Percentiles rank a stretch among this genome's conserved stretches.
phyloP scores from a whole-genome alignment of 2,329 filamentous ascomycete species.

The Pseudogymnoascus sp. region DNA sequence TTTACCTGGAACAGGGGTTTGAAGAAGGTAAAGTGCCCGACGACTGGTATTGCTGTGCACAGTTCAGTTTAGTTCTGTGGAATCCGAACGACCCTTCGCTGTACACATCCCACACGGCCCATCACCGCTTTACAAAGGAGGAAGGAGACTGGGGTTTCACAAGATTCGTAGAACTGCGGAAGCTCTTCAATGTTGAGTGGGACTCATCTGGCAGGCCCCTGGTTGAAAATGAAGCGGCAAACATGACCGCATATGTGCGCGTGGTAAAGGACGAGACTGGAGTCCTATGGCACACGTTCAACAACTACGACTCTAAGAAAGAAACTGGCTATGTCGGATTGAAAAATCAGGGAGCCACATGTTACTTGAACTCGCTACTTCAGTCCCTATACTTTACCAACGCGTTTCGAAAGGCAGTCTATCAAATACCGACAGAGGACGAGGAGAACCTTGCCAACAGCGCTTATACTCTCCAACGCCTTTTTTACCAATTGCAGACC shows the following conservation, averaged over 20 bases:
- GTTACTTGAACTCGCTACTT: slow-evolving; percentile 76
- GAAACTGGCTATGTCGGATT: slow-evolving; percentile 95
- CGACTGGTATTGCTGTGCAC: slow-evolving; percentile 93
- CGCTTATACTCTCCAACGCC: slow-evolving; percentile 82
- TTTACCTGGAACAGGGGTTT: slow-evolving; percentile 94
- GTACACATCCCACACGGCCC: slow-evolving; percentile 71
- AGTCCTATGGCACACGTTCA: slow-evolving; percentile 83
- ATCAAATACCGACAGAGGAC: slow-evolving; percentile 87
- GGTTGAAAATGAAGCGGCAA: slow-evolving; percentile 66
- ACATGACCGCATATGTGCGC: slow-evolving; percentile 74
- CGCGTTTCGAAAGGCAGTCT: slow-evolving; percentile 92
- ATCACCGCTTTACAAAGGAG: slow-evolving; percentile 90
- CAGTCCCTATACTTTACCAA: slow-evolving; percentile 85
- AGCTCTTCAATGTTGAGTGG: slow-evolving; percentile 72
- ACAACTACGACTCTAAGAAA: slow-evolving; percentile 97
- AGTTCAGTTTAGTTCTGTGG: slow-evolving; percentile 90
- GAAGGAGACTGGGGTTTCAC: slow-evolving; percentile 99
- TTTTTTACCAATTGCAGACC: slow-evolving; percentile 93
- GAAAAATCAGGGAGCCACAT: slow-evolving; percentile 92
- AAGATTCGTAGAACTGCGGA: slow-evolving; percentile 81
- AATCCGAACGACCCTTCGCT: slow-evolving; percentile 88
- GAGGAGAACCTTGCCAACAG: slow-evolving; percentile 78
- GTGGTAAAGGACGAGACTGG: slow-evolving; percentile 81
- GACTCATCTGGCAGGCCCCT: slow-evolving; percentile 61
- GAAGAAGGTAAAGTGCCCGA: slow-evolving; percentile 67